Base-by-base conservation (phyloP, 371 early-diverging fungal species). In the Mucor mucedo region DNA sequence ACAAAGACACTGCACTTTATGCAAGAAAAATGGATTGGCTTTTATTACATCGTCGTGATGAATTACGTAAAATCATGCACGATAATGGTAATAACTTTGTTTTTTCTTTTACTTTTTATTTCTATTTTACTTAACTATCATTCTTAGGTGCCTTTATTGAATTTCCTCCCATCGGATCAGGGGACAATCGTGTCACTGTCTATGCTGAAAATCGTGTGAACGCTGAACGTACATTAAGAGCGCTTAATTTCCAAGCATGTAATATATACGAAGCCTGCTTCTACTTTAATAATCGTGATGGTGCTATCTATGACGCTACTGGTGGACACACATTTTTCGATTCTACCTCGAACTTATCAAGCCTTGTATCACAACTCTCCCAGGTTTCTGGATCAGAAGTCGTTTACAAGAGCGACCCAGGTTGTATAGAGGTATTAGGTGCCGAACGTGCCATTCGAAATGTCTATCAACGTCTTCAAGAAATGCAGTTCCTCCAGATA, bases 1-100 rank as follows among this genome's bases (percentile, higher is more conserved):
- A 76, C 63, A 81, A 78, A 58, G 75, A 76, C 41, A 65, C 73
- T 39, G 71, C 69, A n/a, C 53, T 80, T 65, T 61, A 75, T 63
- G 80, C 90, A 30, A 80, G 88, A 35, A 92, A 92, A 68, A 71
- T 92, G 61, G 93, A 93, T 64, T 93, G 92, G 93, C 77, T 92
- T 65, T 66, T 90, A 42, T 71, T 84, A 29, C 79, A 85, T 63
- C 74, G 84, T 42, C 86, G 84, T 30, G 85, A 86, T 49, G 75
- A 85, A 40, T 61, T 93, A 10, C 76, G 78, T 13, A 80, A 84
- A 60, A 89, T 92, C 53, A 90, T 90, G 90, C 64, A 72, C 28
- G 92, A 93, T 68, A 92, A 93, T 76, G 93, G 85, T 61, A 71
- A 76, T 14, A 35, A 14, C 35, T 52, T 42, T 41, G 21, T n/a